Evolutionary conservation across 1,284 basidiomycete species (phyloP).

Genomic region (Cryptococcus hybrid): DNA sequence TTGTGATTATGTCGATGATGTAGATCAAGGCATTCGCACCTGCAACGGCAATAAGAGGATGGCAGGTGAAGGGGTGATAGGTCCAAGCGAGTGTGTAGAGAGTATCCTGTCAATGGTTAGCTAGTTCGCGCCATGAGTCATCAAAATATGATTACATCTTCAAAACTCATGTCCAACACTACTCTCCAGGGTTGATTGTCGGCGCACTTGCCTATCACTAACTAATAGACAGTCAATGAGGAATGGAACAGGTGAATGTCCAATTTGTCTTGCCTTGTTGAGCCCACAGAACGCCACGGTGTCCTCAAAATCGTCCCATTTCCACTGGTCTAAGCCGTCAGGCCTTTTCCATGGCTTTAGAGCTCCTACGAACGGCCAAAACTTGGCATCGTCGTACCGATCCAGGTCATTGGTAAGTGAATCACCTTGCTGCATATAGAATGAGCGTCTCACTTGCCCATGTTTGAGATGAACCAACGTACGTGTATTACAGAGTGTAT

Average conservation of each 20-base stretch:
- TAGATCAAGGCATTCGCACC: constrained; percentile 24
- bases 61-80: constrained; percentile 26
- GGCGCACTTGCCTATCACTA: too few relatives aligned
- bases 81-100: constrained; percentile 30
- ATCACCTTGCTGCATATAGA: not conserved
- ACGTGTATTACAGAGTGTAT: too few relatives aligned
- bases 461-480: not conserved
- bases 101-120: constrained; percentile 8
- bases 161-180: too few relatives aligned
- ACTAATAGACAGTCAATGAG: not conserved
- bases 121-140: not conserved
- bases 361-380: constrained; percentile 16
- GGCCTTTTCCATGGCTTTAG: constrained; percentile 4
- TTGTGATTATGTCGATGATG: constrained; percentile 19
- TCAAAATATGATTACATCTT: too few relatives aligned
- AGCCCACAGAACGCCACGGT: constrained; percentile 6
- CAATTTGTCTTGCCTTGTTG: not conserved
- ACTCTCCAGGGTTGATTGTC: too few relatives aligned
- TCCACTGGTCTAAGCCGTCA: not conserved
- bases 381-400: constrained; percentile 8
- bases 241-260: not conserved
- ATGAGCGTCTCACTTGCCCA: not conserved
- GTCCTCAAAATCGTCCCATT: constrained; percentile 8
- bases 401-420: not conserved
- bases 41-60: constrained; percentile 29